Conservation (phyloP, 345 rosid species). For the Corymbia maculata region DNA sequence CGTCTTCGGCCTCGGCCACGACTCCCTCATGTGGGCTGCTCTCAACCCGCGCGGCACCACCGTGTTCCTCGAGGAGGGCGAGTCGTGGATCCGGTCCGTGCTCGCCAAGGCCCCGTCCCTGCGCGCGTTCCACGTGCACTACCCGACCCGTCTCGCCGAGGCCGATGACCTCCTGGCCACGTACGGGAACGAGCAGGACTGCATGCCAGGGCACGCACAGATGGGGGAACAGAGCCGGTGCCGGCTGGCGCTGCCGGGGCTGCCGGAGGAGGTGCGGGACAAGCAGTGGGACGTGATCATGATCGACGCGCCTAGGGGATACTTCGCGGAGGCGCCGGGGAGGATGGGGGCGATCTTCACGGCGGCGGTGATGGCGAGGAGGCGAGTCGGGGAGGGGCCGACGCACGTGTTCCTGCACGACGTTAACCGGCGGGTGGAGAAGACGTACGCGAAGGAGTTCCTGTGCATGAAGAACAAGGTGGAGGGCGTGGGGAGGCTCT, state of each 20-base stretch:
- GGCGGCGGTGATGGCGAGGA: conserved; percentile 46
- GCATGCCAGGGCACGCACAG: conserved; percentile 15
- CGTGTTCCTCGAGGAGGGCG: conserved; percentile 50
- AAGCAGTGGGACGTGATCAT: conserved; percentile 53
- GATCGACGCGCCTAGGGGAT: conserved; percentile 57
- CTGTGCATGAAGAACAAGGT: conserved; percentile 35
- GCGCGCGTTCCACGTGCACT: conserved; percentile 19
- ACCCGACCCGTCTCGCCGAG: conserved; percentile 36
- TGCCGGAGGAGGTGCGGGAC: conserved; percentile 40
- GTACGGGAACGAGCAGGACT: conserved; percentile 17
- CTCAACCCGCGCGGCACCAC: conserved; percentile 44
- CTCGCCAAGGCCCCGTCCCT: conserved; percentile 15
- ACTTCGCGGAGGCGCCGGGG: conserved; percentile 45
- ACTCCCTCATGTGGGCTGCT: conserved; percentile 52
- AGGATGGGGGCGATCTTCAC: conserved; percentile 54
- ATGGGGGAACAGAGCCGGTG: conserved; percentile 22
- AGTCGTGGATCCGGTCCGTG: conserved; percentile 21
- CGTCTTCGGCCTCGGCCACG: conserved; percentile 52
- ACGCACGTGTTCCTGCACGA: conserved; percentile 56
- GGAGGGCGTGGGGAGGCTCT: conserved; percentile 27
- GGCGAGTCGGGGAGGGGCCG: conserved; percentile 26
- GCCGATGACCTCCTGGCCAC: conserved; percentile 25
- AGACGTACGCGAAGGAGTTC: conserved; percentile 33
- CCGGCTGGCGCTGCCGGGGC: conserved; percentile 21
- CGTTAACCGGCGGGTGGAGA: conserved; percentile 49